Evolutionary conservation across 306 rosid genomes (phyloP).

Genomic region (Prunus dulcis): DNA sequence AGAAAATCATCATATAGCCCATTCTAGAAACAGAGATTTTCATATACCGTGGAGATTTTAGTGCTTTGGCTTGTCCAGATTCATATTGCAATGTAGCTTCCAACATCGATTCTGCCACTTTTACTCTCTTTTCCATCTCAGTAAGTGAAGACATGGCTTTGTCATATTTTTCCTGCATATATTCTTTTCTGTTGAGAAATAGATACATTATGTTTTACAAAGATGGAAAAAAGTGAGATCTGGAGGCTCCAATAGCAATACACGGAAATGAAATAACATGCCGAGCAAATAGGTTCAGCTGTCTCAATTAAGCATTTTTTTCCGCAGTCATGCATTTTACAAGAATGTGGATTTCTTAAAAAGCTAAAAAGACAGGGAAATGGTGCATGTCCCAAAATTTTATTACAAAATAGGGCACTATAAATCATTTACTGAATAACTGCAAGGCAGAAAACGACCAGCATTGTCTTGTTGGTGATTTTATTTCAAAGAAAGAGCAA

Average conservation of each 20-base stretch:
- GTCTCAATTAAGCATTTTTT: background rate
- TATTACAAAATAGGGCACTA: background rate
- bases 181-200: constrained; percentile 27
- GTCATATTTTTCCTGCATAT: constrained; percentile 86
- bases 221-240: constrained; percentile 12
- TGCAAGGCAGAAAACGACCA: background rate
- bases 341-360: background rate
- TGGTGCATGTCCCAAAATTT: background rate
- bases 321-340: background rate
- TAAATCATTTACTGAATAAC: background rate
- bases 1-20: background rate
- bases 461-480: constrained; percentile 1
- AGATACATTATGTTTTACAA: constrained; percentile 18
- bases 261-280: background rate
- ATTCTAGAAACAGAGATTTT: background rate
- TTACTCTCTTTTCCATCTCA: constrained; percentile 79
- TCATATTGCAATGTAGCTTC: constrained; percentile 95
- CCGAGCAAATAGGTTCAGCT: background rate
- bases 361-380: background rate
- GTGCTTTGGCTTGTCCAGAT: constrained; percentile 89
- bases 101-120: constrained; percentile 85
- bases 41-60: constrained; percentile 68
- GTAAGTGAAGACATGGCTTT: constrained; percentile 61
- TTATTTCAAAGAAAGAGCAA: background rate
- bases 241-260: constrained; percentile 15